Percentiles rank a stretch among this genome's conserved stretches.
These are phyloP conservation scores for Botrytis sinoallii DNA, from an alignment of 2,329 filamentous ascomycete genomes.

Conservation along the genomic window DNA sequence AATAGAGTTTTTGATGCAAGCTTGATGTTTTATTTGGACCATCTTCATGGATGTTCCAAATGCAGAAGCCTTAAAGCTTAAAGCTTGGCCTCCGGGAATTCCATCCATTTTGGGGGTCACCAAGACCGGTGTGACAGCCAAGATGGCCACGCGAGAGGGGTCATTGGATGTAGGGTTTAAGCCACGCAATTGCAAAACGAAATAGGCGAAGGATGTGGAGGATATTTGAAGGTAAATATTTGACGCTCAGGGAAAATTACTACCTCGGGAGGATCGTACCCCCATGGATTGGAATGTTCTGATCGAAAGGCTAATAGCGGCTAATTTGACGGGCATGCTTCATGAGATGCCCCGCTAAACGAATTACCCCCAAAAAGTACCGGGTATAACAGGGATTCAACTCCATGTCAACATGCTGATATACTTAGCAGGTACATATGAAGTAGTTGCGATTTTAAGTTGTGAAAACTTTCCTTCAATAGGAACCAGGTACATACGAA, in stretches of 20 bases:
- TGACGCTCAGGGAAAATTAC: background rate
- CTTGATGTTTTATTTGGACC: background rate
- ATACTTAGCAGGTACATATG: background rate
- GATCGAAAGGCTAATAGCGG: conserved; percentile 4
- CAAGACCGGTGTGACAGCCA: background rate
- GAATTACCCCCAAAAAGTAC: background rate
- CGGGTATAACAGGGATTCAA: background rate
- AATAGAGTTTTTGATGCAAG: conserved; percentile 7
- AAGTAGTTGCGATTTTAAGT: background rate
- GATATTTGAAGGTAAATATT: conserved; percentile 1
- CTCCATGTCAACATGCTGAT: background rate
- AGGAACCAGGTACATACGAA: background rate
- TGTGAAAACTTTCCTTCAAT: conserved; percentile 5
- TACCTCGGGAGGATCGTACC: conserved; percentile 3
- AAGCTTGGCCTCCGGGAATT: background rate
- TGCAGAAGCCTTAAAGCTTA: background rate
- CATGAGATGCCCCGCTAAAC: conserved; percentile 7
- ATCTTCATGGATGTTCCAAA: background rate
- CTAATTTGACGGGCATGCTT: conserved; percentile 6
- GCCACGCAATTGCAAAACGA: background rate
- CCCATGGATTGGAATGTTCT: background rate
- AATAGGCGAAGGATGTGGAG: background rate
- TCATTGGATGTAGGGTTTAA: background rate
- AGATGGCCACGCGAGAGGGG: background rate
- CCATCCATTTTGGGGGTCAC: background rate